Base-by-base conservation (phyloP, 805 yeast species). In the Soucietia sequanensis region DNA sequence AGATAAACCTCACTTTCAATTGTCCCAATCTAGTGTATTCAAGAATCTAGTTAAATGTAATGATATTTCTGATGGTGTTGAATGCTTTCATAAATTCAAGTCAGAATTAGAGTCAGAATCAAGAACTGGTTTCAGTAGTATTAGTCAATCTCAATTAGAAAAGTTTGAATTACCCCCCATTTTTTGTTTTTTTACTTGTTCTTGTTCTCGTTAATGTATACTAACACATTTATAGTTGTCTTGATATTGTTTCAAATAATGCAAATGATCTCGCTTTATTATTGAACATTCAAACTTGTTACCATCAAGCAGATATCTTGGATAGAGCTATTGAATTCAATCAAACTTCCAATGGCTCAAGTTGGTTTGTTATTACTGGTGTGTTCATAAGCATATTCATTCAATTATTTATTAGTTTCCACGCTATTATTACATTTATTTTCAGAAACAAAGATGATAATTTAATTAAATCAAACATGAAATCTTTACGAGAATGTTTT, bases 231-330 rank as follows among this genome's bases (percentile, higher is more conserved):
- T n/a, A n/a, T 16, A 33, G 40, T 9, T 57, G 62, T 27, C 37
- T 58, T 12, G 42, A 38, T 26, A 18, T 39, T 4, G 39, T 46
- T 5, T 12, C 39, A 4, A 18, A 18, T 3, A 38, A 35, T n/a
- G 32, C 43, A 3, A 38, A 33, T 25, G 64, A 56, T 32, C 32
- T 52, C 3, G 41, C 50, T 15, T 24, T 56, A 5, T 30, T 55
- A 13, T 39, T 53, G 18, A 46, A 43, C 22, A 39, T 56, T 22
- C 62, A 56, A 30, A 39, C 43, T 14, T 59, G 65, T 35, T 48
- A 45, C 27, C 49, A 51, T 33, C 54, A 55, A 18, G 46, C 51
- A 2, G 52, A 48, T 28, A 28, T 47, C 3, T 21, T 45, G 6
- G 47, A 50, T 23, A 33, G 42, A 19, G 39, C 37, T 4, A 28